A percentile compares a stretch with the other conserved stretches of the same genome.
phyloP scores from a whole-genome alignment of 2,329 filamentous ascomycete genomes.

The Ascosphaera pollenicola region DNA sequence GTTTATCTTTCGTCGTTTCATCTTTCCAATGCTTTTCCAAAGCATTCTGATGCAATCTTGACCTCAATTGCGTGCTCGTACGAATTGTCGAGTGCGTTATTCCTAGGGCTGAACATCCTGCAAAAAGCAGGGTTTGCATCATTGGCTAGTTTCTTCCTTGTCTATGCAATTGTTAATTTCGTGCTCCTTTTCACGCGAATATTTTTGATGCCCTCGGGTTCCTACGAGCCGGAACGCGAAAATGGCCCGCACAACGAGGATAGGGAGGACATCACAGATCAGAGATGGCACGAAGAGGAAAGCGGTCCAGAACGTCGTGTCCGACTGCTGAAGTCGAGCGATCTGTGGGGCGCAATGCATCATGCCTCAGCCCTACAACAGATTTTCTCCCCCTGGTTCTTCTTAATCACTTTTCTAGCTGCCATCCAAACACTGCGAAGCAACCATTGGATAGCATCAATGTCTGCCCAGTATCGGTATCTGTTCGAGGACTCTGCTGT shows the following conservation, averaged over 20 bases:
- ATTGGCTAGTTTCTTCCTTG: slow-evolving; percentile 46
- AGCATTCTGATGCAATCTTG: slow-evolving; percentile 54
- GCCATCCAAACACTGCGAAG: slow-evolving; percentile 52
- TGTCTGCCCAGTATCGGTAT: slow-evolving; percentile 58
- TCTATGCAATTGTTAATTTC: slow-evolving; percentile 47
- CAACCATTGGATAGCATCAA: slow-evolving; percentile 76
- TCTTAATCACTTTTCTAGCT: slow-evolving; percentile 60
- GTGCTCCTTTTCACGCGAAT: slow-evolving; percentile 46
- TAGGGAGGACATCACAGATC: slow-evolving; percentile 31
- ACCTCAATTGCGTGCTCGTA: slow-evolving; percentile 64
- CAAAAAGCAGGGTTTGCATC: slow-evolving; percentile 21
- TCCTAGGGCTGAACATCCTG: slow-evolving; percentile 7
- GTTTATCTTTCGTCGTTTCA: slow-evolving; percentile 70
- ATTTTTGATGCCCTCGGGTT: slow-evolving; percentile 48
- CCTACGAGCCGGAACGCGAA: slow-evolving; percentile 71
- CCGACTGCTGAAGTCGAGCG: slow-evolving; percentile 44
- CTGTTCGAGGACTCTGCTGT: slow-evolving; percentile 40
- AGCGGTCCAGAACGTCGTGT: slow-evolving; percentile 33
- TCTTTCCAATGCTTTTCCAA: slow-evolving; percentile 63
- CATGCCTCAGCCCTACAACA: slow-evolving; percentile 47
- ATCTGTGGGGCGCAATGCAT: slow-evolving; percentile 76
- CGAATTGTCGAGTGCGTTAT: slow-evolving; percentile 49
- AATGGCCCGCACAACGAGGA: slow-evolving; percentile 50
- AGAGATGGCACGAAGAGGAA: slow-evolving; percentile 24
- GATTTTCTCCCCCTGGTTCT: slow-evolving; percentile 62